Evolutionary conservation across 495 filamentous ascomycete species (phyloP), one percentile per base, ranked within the genome.

Genomic region (Annulohypoxylon maeteangense): DNA sequence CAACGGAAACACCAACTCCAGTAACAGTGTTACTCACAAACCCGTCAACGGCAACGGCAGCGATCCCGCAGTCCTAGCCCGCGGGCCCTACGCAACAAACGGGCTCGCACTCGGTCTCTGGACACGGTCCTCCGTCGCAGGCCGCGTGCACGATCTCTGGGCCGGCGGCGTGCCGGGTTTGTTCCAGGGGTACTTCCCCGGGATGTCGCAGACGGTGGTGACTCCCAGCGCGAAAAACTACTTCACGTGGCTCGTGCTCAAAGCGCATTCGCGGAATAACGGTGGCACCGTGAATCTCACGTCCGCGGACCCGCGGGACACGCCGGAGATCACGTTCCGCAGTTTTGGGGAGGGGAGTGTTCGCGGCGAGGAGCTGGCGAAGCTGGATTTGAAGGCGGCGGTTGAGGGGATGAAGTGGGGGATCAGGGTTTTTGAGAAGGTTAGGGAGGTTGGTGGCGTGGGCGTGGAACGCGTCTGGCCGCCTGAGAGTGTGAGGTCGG

Each of bases 161-260:
- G 77, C 86, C 34, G 85, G 84, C 63, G 85, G 87, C 50, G 84
- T 81, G 5, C 86, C 86, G 1, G 80, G 81, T 25, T 76, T 84
- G 27, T 88, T 89, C 79, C 80, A 78, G 61, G 85, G 83, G 54
- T 87, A 87, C 58, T 87, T 71, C 70, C 83, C 81, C 1, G 82
- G 80, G 4, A 87, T 79, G 47, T 65, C 53, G 45, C 68, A 71
- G 58, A 47, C 64, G 50, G 58, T 75, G 68, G 69, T 77, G 60
- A 57, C 74, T 36, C 23, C 75, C 1, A 40, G 69, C 32, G 57
- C 81, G 47, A 70, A 81, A 50, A 74, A 81, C 50, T 70, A 77
- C 72, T 86, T 82, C 80, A 74, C 76, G 3, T 88, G 85, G 85
- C 79, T 82, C 0, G 76, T 83, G 0, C 75, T 89, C 11, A 88